phyloP scores from a whole-genome alignment of 1,284 basidiomycete species.

The Paramarasmius palmivorus region DNA sequence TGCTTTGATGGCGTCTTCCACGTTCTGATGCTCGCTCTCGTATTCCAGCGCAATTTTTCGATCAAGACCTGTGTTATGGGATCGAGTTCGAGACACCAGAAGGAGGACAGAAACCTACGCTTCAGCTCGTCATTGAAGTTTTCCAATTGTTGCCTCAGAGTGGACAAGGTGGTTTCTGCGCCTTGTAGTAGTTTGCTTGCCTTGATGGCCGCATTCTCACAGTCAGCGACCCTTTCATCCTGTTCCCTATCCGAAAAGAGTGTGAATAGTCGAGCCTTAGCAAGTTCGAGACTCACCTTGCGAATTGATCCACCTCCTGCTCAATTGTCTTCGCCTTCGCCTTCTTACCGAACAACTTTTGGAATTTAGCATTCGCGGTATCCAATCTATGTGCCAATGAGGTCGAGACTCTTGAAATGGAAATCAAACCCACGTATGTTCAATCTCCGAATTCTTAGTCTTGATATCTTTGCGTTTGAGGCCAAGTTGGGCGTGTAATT shows the following conservation, averaged over 20 bases:
- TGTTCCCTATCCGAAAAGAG: slow-evolving; percentile 50
- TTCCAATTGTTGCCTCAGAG: slow-evolving; percentile 60
- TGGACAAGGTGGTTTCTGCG: slow-evolving; percentile 60
- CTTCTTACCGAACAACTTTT: slow-evolving; percentile 62
- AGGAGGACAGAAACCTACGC: slow-evolving; percentile 37
- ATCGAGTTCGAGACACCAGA: background rate
- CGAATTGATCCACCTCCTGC: slow-evolving; percentile 59
- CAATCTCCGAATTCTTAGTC: slow-evolving; percentile 64
- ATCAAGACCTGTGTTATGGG: slow-evolving; percentile 47
- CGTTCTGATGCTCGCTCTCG: too few relatives aligned
- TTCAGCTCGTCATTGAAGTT: slow-evolving; percentile 64
- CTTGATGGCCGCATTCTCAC: slow-evolving; percentile 50
- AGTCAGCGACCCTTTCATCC: slow-evolving; percentile 59
- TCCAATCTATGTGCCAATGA: slow-evolving; percentile 8
- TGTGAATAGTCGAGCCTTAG: slow-evolving; percentile 3
- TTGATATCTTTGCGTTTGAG: slow-evolving; percentile 73
- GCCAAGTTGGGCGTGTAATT: slow-evolving; percentile 79
- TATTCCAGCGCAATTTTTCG: slow-evolving; percentile 35
- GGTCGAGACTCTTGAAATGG: background rate
- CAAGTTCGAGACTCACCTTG: slow-evolving; percentile 45
- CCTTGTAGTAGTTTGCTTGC: slow-evolving; percentile 61
- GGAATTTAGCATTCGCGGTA: slow-evolving; percentile 59
- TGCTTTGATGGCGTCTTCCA: too few relatives aligned
- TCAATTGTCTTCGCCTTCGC: slow-evolving; percentile 70
- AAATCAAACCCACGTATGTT: slow-evolving; percentile 59